Evolutionary conservation across 306 rosid genomes (phyloP), one percentile per base, ranked within the genome.

Genomic region (Chamaecrista fasciculata): DNA sequence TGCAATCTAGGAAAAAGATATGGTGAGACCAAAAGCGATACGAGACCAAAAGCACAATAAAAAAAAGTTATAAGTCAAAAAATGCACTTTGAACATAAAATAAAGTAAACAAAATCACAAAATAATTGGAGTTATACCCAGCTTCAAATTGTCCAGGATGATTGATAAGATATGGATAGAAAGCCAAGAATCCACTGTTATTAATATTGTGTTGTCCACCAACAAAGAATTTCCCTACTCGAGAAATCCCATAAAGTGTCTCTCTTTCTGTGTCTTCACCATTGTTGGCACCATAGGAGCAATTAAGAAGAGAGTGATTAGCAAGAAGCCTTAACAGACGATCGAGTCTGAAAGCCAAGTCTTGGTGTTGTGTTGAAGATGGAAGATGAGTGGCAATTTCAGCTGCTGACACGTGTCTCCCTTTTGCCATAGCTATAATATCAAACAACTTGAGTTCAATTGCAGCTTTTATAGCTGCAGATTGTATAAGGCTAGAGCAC

Each of bases 351-450:
- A 9, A 57, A 16, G 43, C 15, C 15, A 57, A 57, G 0, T 57
- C 24, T 3, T 8, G 20, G 43, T 57, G 63, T 1, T 57, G 63
- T 2, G 23, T 7, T 16, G 63, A 31, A 16, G 14, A 7, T 16
- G 63, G 63, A 29, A 57, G 63, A 24, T 57, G 37, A 15, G 63
- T n/a, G 4, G 63, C 63, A 1, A 57, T 15, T 9, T 57, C 63
- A 31, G 43, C 8, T 15, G 63, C 63, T 8, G 63, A 57, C 43
- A 57, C 3, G 25, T 7, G 24, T 57, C 43, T 31, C 16, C 63
- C 63, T 0, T 20, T 6, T 31, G 29, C 63, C 43, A n/a, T 57
- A 0, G 42, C 63, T 15, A 57, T 57, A 11, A 57, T 57, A 7
- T 57, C 63, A 16, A 57, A 57, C 42, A 57, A 3, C 15, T 31